phyloP scores from a whole-genome alignment of 441 rosid genomes.

The Euphorbia celastroides region DNA sequence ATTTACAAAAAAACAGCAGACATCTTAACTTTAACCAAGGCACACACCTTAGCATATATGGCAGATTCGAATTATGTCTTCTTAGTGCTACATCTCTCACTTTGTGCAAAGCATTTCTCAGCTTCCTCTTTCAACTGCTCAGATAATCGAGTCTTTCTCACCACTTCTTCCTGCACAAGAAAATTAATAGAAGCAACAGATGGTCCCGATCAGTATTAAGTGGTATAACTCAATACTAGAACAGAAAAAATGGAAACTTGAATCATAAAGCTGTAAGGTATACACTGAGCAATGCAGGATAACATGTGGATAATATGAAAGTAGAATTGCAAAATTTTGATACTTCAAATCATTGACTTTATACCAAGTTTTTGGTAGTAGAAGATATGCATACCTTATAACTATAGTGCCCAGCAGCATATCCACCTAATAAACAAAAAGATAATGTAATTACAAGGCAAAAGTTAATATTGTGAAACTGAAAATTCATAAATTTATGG shows the following conservation, averaged over 20 bases:
- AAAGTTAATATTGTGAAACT: slow-evolving; percentile 2
- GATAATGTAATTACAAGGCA: slow-evolving; percentile 1
- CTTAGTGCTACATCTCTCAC: slow-evolving; percentile 49
- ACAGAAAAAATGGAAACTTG: neutral
- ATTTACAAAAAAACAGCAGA: neutral
- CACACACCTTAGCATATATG: slow-evolving; percentile 66
- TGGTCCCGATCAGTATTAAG: neutral
- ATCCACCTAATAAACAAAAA: slow-evolving; percentile 56
- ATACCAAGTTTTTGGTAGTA: neutral
- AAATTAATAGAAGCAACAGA: neutral
- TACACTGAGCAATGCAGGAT: too few relatives aligned
- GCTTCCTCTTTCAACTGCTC: slow-evolving; percentile 69
- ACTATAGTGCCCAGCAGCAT: slow-evolving; percentile 96
- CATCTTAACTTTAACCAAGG: too few relatives aligned
- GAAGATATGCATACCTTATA: slow-evolving; percentile 59
- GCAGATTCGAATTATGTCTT: slow-evolving; percentile 66
- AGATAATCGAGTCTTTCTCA: slow-evolving; percentile 49
- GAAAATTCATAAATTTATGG: neutral
- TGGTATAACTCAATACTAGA: neutral
- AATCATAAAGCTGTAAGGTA: too few relatives aligned
- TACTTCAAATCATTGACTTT: too few relatives aligned
- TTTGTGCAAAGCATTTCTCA: slow-evolving; percentile 70
- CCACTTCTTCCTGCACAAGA: slow-evolving; percentile 63
- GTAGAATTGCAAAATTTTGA: too few relatives aligned
- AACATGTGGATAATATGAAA: too few relatives aligned